These are phyloP conservation scores for Mucor indicus DNA, from an alignment of 371 early-diverging fungal species.

Conservation along the genomic window DNA sequence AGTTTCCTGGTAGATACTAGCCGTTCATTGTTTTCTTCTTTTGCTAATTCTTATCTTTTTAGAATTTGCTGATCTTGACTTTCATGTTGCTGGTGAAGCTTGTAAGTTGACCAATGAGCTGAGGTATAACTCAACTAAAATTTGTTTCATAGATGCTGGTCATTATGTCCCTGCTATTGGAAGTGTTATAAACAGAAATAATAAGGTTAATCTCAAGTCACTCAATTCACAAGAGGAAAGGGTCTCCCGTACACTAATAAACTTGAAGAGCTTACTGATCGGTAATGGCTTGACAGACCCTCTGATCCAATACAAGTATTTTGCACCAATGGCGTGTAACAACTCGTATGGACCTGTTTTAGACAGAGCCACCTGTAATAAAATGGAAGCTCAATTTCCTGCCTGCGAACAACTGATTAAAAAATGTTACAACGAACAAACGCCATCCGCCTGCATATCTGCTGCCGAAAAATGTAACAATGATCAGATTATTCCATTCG, in stretches of 20 bases:
- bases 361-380: conserved; percentile 56
- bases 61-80: conserved; percentile 55
- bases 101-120: conserved; percentile 18
- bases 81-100: conserved; percentile 57
- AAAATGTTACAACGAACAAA: conserved; percentile 79
- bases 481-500: conserved; percentile 57
- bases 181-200: conserved; percentile 63
- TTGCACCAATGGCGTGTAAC: conserved; percentile 84
- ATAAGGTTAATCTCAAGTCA: conserved; percentile 45
- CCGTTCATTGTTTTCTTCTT: background rate
- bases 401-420: conserved; percentile 78
- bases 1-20: conserved; percentile 40
- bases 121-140: background rate
- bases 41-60: background rate
- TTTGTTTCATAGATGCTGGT: conserved; percentile 54
- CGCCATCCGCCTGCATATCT: conserved; percentile 80
- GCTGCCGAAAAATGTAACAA: conserved; percentile 88
- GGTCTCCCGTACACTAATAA: conserved; percentile 54
- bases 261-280: conserved; percentile 76
- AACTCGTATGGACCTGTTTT: conserved; percentile 75
- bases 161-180: conserved; percentile 84
- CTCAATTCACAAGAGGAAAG: conserved; percentile 34
- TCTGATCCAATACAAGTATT: conserved; percentile 86
- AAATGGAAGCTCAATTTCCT: conserved; percentile 71
- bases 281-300: conserved; percentile 95